phyloP scores from a whole-genome alignment of 371 early-diverging fungal species.

The Mortierella sp. region DNA sequence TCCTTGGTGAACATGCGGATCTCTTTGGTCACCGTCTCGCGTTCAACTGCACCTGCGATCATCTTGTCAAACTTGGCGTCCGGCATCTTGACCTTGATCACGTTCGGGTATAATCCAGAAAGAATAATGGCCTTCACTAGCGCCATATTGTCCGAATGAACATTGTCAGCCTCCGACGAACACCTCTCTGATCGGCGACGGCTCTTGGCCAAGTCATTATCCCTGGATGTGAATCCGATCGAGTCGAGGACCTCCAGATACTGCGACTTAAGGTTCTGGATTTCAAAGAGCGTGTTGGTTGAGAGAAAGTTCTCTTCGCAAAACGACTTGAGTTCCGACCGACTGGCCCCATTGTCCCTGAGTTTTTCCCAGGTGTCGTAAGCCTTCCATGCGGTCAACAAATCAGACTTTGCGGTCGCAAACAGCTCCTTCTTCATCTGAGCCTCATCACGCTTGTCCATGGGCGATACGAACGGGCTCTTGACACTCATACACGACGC shows the following conservation, averaged over 20 bases:
- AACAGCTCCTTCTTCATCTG: slow-evolving; percentile 67
- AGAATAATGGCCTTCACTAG: slow-evolving; percentile 73
- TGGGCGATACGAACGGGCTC: slow-evolving; percentile 76
- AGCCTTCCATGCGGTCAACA: slow-evolving; percentile 77
- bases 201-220: slow-evolving; percentile 24
- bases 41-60: slow-evolving; percentile 78
- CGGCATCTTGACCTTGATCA: slow-evolving; percentile 79
- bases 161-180: slow-evolving; percentile 57
- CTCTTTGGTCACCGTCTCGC: slow-evolving; percentile 80
- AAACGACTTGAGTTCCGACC: slow-evolving; percentile 63
- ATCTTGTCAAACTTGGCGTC: slow-evolving; percentile 81
- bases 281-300: slow-evolving; percentile 64
- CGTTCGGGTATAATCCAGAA: slow-evolving; percentile 77
- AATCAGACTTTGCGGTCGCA: slow-evolving; percentile 74
- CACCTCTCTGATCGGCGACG: slow-evolving; percentile 46
- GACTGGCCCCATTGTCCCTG: slow-evolving; percentile 52
- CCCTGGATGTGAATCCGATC: slow-evolving; percentile 72
- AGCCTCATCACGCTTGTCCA: slow-evolving; percentile 77
- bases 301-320: slow-evolving; percentile 75
- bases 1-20: slow-evolving; percentile 79
- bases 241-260: slow-evolving; percentile 68
- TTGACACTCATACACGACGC: slow-evolving; percentile 85
- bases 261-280: slow-evolving; percentile 67
- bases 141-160: slow-evolving; percentile 64
- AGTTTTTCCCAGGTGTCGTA: slow-evolving; percentile 72